Percentiles rank a stretch among this genome's conserved stretches.
phyloP scores from a whole-genome alignment of 495 filamentous ascomycete genomes.

The Xanthoparmelia taractica region DNA sequence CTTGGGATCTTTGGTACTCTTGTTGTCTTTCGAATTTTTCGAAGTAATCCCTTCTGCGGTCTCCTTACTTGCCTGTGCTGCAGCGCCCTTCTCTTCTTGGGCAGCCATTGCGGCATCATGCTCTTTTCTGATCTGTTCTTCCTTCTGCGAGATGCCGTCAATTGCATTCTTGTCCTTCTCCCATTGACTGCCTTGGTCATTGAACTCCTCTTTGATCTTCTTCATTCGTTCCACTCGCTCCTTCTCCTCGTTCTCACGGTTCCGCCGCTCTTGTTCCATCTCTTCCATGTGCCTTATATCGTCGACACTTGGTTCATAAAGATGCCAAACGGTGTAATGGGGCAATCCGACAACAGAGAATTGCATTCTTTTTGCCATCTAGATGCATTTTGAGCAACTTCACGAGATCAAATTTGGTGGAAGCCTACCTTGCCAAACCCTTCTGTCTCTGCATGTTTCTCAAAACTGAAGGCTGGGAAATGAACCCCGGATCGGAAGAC shows the following conservation, averaged over 20 bases:
- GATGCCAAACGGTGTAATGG: conserved; percentile 99
- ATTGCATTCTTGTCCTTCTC: conserved; percentile 75
- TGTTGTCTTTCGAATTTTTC: conserved; percentile 10
- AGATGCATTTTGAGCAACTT: conserved; percentile 31
- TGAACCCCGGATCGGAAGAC: conserved; percentile 94
- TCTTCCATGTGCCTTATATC: conserved; percentile 97
- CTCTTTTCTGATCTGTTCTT: conserved; percentile 34
- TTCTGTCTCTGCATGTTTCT: conserved; percentile 98
- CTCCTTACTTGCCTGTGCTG: conserved; percentile 31
- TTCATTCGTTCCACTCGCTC: conserved; percentile 56
- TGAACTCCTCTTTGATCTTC: conserved; percentile 65
- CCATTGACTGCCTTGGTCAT: conserved; percentile 63
- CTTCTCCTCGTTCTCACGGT: conserved; percentile 63
- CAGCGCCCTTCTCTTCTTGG: conserved; percentile 35
- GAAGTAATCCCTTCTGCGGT: conserved; percentile 23
- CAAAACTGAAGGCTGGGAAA: conserved; percentile 97
- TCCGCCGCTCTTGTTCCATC: conserved; percentile 74
- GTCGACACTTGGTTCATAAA: conserved; percentile 96
- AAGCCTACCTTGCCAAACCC: conserved; percentile 86
- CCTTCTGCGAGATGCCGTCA: conserved; percentile 54
- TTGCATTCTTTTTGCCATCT: conserved; percentile 96
- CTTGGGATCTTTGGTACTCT: conserved; percentile 9
- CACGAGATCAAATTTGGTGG: background rate
- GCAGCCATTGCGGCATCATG: conserved; percentile 35
- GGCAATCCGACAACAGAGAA: conserved; percentile 96